Percentiles rank a stretch among this genome's conserved stretches.
These are phyloP conservation scores for Lasiodiplodia sp. DNA, from an alignment of 2,329 filamentous ascomycete species.

Conservation along the genomic window DNA sequence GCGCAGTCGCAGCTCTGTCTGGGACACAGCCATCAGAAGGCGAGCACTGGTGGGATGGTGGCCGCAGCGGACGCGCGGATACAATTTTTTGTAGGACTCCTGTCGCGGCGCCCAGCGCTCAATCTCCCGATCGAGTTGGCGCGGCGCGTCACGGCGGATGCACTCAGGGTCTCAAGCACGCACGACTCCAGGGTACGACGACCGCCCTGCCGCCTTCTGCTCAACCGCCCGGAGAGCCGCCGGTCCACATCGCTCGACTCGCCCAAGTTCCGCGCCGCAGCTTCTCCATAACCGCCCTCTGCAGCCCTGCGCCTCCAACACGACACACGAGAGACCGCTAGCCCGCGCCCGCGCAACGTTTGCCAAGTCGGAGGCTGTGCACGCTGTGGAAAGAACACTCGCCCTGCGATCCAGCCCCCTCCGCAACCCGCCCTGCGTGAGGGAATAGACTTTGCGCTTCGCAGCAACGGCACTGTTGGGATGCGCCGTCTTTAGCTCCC, in stretches of 20 bases:
- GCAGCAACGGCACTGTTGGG: slow-evolving; percentile 10
- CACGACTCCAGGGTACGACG: slow-evolving; percentile 24
- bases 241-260: slow-evolving; percentile 1
- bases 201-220: background rate
- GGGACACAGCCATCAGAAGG: background rate
- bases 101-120: slow-evolving; percentile 21
- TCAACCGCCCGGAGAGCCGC: slow-evolving; percentile 23
- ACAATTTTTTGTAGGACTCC: slow-evolving; percentile 3
- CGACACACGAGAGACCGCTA: slow-evolving; percentile 8
- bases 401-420: slow-evolving; percentile 21
- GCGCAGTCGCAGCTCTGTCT: slow-evolving; percentile 21
- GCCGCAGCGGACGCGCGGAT: slow-evolving; percentile 8
- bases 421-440: slow-evolving; percentile 16
- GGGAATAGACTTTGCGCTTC: background rate
- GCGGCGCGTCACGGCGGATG: slow-evolving; percentile 7
- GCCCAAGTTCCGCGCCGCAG: background rate
- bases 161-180: slow-evolving; percentile 13
- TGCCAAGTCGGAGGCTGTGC: slow-evolving; percentile 30
- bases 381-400: slow-evolving; percentile 10
- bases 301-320: slow-evolving; percentile 15
- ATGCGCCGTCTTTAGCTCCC: slow-evolving; percentile 25
- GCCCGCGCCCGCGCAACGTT: slow-evolving; percentile 26
- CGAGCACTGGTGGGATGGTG: slow-evolving; percentile 13
- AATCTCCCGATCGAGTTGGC: slow-evolving; percentile 28
- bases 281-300: slow-evolving; percentile 6